These are phyloP conservation scores for Metroxylon sagu DNA, from an alignment of 176 grass and related monocot genomes.

Conservation along the genomic window DNA sequence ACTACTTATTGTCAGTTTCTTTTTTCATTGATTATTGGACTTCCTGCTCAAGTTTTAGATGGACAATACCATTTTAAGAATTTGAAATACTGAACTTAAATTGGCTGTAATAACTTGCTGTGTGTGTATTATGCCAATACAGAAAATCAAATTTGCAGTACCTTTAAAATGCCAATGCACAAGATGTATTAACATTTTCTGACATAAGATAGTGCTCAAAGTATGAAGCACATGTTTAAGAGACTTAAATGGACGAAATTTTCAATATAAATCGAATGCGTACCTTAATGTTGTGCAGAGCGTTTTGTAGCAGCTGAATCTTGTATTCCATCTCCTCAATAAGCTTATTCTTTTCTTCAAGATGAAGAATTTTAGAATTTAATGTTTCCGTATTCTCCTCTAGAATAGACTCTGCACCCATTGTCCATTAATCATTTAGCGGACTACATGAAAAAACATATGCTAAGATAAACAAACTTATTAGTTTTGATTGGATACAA, in stretches of 20 bases:
- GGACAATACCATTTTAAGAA: not conserved
- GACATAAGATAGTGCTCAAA: no score
- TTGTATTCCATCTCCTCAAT: slow-evolving; percentile 52
- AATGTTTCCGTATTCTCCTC: slow-evolving; percentile 36
- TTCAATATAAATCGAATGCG: not conserved
- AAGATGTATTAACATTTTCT: no score
- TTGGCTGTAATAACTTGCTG: not conserved
- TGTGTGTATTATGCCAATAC: no score
- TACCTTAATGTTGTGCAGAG: slow-evolving; percentile 45
- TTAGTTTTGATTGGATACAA: not conserved
- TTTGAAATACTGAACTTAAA: not conserved
- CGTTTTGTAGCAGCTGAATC: slow-evolving; percentile 40
- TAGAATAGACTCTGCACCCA: slow-evolving; percentile 42
- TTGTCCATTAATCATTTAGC: not conserved
- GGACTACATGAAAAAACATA: not conserved
- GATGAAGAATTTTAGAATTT: slow-evolving; percentile 29
- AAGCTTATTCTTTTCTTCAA: slow-evolving; percentile 47
- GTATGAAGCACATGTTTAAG: no score
- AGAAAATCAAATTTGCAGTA: no score
- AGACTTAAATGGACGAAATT: no score
- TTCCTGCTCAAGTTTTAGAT: not conserved
- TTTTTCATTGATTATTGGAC: not conserved
- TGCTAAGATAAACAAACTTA: slow-evolving; percentile 16
- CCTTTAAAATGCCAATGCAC: no score
- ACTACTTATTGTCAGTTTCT: not conserved